phyloP scores from a whole-genome alignment of 108 stramenopile genomes.

The Nannochloropsis salina region DNA sequence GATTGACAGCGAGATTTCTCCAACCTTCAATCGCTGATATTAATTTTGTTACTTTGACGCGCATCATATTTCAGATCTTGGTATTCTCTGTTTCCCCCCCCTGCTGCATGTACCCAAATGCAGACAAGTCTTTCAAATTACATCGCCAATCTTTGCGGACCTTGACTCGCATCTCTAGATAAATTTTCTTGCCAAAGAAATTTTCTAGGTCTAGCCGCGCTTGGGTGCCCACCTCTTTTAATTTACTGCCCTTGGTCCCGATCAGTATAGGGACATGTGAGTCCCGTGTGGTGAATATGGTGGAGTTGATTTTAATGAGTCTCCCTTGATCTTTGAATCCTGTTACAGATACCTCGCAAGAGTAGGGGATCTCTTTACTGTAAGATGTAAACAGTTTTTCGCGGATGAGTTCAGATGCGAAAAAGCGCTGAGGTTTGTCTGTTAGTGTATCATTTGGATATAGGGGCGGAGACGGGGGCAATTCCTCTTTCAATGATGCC shows the following conservation, averaged over 20 bases:
- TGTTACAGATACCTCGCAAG: constrained; percentile 77
- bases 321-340: constrained; percentile 73
- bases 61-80: not conserved
- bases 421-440: constrained; percentile 48
- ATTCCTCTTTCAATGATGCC: constrained; percentile 26
- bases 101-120: constrained; percentile 67
- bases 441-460: constrained; percentile 41
- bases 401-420: constrained; percentile 51
- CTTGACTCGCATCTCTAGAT: constrained; percentile 72
- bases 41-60: too few relatives aligned
- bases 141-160: constrained; percentile 91
- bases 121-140: constrained; percentile 64
- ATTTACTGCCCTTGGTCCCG: constrained; percentile 72
- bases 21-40: too few relatives aligned
- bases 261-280: constrained; percentile 87
- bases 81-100: not conserved
- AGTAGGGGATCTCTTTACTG: constrained; percentile 70
- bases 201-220: constrained; percentile 57
- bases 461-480: constrained; percentile 38
- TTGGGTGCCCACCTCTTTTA: constrained; percentile 73
- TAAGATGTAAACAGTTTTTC: constrained; percentile 47
- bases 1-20: too few relatives aligned
- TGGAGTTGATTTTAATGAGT: constrained; percentile 66
- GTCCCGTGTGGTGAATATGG: constrained; percentile 73
- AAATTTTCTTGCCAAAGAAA: constrained; percentile 55